Base-by-base conservation (phyloP, 805 yeast species). In the Kodamaea lidongshanica region DNA sequence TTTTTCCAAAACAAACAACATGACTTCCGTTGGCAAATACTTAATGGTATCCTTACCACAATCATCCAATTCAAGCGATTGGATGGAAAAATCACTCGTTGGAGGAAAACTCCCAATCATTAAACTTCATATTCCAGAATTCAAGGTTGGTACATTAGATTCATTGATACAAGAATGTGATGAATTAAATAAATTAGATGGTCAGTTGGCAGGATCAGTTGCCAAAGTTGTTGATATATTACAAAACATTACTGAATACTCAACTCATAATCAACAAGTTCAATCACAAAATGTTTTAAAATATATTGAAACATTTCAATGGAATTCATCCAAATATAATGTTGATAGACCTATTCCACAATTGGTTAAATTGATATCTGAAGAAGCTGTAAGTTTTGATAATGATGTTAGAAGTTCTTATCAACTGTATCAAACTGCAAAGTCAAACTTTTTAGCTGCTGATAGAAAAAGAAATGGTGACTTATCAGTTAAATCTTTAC, bases 401-500 rank as follows among this genome's bases (percentile, higher is more conserved):
- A 65, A 73, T 29, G 98, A 92, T 54, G 82, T 92, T 27, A 74
- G 84, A 52, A 60, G 72, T n/a, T 65, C 82, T n/a, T 80, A 71
- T 51, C 74, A 80, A 39, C 70, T 65, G 43, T 92, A 86, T 61
- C 82, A 76, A 46, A 72, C 76, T 27, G 95, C 96, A 28, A 84
- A 79, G 59, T 75, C 94, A 25, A 83, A 79, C 51, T 68, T 87
- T 38, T 70, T 78, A 28, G 87, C 95, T 8, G 89, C 94, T 7
- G 95, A 89, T 57, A 76, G 96, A 50, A 88, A 88, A 61, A 82
- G 81, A 56, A 80, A 84, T 21, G 99, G 99, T 35, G 96, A 92
- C 54, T 69, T 92, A 42, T 79, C 95, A 3, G 88, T 89, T 33
- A 79, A 84, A 54, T 83, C 96, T 3, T 67, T 92, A 38, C 96